Evolutionary conservation across 2,329 filamentous ascomycete genomes (phyloP), one percentile per base, ranked within the genome.

Genomic region (Corynespora cassiicola): DNA sequence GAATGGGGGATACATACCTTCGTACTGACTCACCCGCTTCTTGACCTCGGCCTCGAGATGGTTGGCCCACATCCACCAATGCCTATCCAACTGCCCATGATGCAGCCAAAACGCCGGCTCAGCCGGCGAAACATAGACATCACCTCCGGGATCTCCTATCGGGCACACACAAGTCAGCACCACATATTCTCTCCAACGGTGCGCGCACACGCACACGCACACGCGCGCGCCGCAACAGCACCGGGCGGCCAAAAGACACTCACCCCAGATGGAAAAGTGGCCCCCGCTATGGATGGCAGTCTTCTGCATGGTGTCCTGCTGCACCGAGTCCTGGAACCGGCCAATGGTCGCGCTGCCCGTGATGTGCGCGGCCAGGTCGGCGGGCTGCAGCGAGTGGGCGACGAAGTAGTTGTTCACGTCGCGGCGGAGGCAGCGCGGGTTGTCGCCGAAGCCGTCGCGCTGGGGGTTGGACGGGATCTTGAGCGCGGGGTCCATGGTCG

Each of bases 21-120:
- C 62, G 42, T 77, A 72, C 48, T 47, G 39, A 24, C 43, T 51
- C 11, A 49, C 50, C 35, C 56, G 30, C 3, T 20, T 36, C 41
- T 54, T 56, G 11, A 63, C 17, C 24, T 74, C 61, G 14, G 66
- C 47, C 21, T 58, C 58, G 4, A 45, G 30, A 28, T 61, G 61
- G 33, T 71, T 73, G 52, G 75, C 71, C 75, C 75, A 78, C 41
- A 74, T 73, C 73, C 72, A 75, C 69, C 70, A 78, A 10, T 72
- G 59, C 7, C 73, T 59, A 50, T 78, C 75, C 11, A 78, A 64
- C 52, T 72, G 68, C 4, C 65, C 68, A 45, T 78, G 75, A 45
- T 77, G 75, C 23, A 75, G 57, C 61, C 66, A 78, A 56, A 78
- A 78, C 16, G 58, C 32, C 2, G 73, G 73, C 26, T 79, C 75